A percentile compares a stretch with the other conserved stretches of the same genome.
Conservation (phyloP, 169 alveolate genomes). For the Pseudocohnilembus persalinus region DNA sequence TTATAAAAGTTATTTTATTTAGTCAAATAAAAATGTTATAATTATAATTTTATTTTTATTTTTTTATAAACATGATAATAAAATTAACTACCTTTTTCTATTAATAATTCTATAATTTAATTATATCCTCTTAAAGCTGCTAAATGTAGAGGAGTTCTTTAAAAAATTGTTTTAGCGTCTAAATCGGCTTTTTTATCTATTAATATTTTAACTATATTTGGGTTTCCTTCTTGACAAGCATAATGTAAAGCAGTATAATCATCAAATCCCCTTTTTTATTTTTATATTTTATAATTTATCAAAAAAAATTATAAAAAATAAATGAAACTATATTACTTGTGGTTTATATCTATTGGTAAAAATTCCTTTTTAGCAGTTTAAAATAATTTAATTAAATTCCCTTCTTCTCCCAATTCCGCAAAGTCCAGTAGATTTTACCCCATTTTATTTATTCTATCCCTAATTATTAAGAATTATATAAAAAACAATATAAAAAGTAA, state of each 20-base stretch:
- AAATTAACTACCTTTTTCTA: conserved; percentile 21
- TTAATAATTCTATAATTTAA: conserved; percentile 29
- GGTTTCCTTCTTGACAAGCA: conserved; percentile 26
- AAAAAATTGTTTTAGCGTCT: conserved; percentile 30
- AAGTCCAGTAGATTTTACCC: background rate
- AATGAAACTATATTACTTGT: background rate
- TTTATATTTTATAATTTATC: too few species aligned
- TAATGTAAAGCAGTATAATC: conserved; percentile 44
- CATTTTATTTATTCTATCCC: background rate
- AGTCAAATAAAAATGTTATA: too few species aligned
- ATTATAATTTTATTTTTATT: too few species aligned
- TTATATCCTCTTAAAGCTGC: conserved; percentile 49
- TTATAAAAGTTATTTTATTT: too few species aligned
- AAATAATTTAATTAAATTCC: too few species aligned
- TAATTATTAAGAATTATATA: too few species aligned
- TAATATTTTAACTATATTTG: conserved; percentile 20
- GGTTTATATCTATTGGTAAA: background rate
- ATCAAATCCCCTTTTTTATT: conserved; percentile 24
- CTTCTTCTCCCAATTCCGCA: background rate
- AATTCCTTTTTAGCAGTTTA: too few species aligned
- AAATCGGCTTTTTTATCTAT: conserved; percentile 30
- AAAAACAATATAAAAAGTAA: background rate
- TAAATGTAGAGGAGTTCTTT: conserved; percentile 58
- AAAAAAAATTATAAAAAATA: too few species aligned
- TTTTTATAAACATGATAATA: background rate